Conservation (phyloP, 1,284 basidiomycete genomes). For the Coriolopsis trogii region DNA sequence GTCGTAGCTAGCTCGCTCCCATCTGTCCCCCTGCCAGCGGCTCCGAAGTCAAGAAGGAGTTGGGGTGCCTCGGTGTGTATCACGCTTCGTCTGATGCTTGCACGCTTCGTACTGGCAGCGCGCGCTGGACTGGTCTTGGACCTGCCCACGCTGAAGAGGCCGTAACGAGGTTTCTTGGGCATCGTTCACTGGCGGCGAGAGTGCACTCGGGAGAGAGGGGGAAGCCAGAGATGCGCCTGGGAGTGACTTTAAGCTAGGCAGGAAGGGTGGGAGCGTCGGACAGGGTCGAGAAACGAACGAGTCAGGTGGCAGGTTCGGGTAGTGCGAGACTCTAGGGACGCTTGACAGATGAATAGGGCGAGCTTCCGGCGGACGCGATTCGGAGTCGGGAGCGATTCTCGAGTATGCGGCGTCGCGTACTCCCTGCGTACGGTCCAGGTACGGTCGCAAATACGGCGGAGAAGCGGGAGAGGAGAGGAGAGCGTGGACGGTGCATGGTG, state of each 20-base stretch:
- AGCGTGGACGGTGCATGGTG: no score
- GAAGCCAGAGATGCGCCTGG: background rate
- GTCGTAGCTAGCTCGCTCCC: background rate
- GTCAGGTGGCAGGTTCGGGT: constrained; percentile 8
- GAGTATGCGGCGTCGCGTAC: no score
- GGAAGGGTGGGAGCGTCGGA: background rate
- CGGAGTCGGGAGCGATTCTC: background rate
- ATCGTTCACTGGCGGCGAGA: background rate
- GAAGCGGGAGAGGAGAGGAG: no score
- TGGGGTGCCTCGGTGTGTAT: constrained; percentile 10
- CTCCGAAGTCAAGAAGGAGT: constrained; percentile 4
- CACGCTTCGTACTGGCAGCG: constrained; percentile 15
- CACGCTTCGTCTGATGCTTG: constrained; percentile 11
- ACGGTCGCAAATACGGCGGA: no score
- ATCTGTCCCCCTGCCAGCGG: background rate
- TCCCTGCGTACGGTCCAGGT: no score
- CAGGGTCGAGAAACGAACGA: no score
- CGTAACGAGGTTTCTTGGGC: constrained; percentile 9
- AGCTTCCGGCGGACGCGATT: constrained; percentile 5
- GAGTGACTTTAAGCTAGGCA: background rate
- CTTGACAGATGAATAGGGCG: constrained; percentile 8
- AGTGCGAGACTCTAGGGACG: background rate
- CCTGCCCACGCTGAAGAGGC: constrained; percentile 17
- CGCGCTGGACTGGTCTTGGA: constrained; percentile 19
- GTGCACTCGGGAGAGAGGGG: background rate